These are phyloP conservation scores for Uromyces viciae-fabae DNA, from an alignment of 1,284 basidiomycete genomes.

Conservation along the genomic window DNA sequence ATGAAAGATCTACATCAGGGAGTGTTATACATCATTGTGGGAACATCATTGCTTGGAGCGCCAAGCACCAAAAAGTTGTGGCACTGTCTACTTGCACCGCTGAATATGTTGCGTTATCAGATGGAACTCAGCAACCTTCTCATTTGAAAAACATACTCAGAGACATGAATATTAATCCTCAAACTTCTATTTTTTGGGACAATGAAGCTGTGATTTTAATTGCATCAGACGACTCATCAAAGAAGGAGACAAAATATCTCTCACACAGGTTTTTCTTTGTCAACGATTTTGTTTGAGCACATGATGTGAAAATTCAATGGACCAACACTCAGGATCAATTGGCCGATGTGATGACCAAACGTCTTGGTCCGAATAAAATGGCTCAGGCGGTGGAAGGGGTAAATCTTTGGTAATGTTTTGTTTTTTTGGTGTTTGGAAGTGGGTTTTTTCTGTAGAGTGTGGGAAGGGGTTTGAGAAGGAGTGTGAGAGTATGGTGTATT, in stretches of 20 bases:
- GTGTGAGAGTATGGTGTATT: too few species aligned
- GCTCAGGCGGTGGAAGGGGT: background rate
- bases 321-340: background rate
- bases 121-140: background rate
- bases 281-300: background rate
- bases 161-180: background rate
- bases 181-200: background rate
- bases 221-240: background rate
- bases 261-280: background rate
- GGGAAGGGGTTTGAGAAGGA: too few species aligned
- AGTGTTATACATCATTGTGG: background rate
- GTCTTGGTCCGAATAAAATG: background rate
- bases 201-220: background rate
- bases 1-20: background rate
- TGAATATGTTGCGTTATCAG: background rate
- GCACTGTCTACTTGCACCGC: background rate
- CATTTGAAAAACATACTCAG: background rate
- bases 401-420: too few species aligned
- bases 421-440: too few species aligned
- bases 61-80: constrained; percentile 1
- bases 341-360: constrained; percentile 9
- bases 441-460: too few species aligned
- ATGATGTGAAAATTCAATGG: background rate
- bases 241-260: background rate
- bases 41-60: background rate